Evolutionary conservation across 2,329 filamentous ascomycete species (phyloP), one percentile per base, ranked within the genome.

Genomic region (Sporothrix humicola): DNA sequence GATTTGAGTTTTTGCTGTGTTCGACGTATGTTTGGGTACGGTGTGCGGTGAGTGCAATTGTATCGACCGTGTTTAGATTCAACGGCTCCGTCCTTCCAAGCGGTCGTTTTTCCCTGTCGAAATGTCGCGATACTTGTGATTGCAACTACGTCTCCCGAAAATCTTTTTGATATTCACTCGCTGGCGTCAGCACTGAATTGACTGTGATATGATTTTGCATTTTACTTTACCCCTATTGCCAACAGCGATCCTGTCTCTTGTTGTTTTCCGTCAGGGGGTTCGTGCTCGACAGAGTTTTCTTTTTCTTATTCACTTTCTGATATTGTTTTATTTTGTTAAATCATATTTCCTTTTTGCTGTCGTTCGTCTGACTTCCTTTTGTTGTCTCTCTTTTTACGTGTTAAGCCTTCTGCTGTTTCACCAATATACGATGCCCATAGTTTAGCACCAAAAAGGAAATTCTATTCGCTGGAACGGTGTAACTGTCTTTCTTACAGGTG

Each of bases 51-150:
- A 15, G 10, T 10, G 44, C 3, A 37, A 37, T 3, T 2, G 31
- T 37, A 37, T 37, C 31, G 31, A 37, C 31, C 31, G 23, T 48
- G 61, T 48, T n/a, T 2, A 26, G 7, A 65, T 65, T 46, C 61
- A 65, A 46, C 61, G 61, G 61, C 61, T 46, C 48, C 61, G 26
- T 65, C 37, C 37, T 65, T 65, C 61, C 61, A 48, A 2, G 61
- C 61, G n/a, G 61, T 15, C 4, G 17, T n/a, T 65, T 0, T 23
- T 9, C 37, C 42, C 42, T n/a, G 61, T 20, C 7, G 15, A 10
- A 23, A 65, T 20, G 61, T 65, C 61, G 37, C 13, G 42, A 65
- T 46, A 65, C 61, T n/a, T 63, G 31, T 37, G 15, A 15, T 2
- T 2, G 15, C 3, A 42, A 37, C 15, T 7, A 37, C 7, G 7